Evolutionary conservation across 257 asterid genomes (phyloP), one percentile per base, ranked within the genome.

Genomic region (Phtheirospermum japonicum): DNA sequence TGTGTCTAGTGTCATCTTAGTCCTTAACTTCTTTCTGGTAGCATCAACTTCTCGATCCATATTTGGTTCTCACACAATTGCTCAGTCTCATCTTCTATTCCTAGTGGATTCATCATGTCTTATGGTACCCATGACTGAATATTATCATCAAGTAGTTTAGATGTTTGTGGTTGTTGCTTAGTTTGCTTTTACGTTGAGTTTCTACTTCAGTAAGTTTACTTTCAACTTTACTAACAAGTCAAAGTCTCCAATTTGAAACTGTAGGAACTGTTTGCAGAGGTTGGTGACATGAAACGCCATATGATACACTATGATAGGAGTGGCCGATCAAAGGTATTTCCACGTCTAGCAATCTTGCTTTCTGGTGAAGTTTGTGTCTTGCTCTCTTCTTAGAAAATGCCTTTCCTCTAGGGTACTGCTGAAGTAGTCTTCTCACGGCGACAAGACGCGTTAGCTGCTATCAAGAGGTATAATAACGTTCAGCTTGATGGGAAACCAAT

Each of bases 211-310:
- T 23, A 53, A 45, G 36, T 53, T 46, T 57, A n/a, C 58, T 17
- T 60, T 53, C 52, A 49, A 63, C 61, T 65, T 39, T 53, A 48
- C 32, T 71, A 17, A 71, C 56, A 40, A 18, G 43, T 48, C 64
- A 14, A 51, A 19, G 11, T 31, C 2, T 28, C n/a, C 19, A 4
- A 26, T 66, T 55, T 28, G 26, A 10, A 57, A 66, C 10, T 79
- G 53, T 80, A 93, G 99, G 99, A 93, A 76, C 89, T 93, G 50
- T 89, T 93, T 64, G 68, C 92, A 0, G 99, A 93, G 76, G 89
- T 85, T 55, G 99, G 99, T 23, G 95, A 89, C 74, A 65, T 93
- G 75, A 93, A 93, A 74, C 76, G 92, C 28, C 82, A 62, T 67
- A 66, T 63, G 0, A 61, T 93, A 67, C 96, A 93, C 75, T 93